Evolutionary conservation across 2,329 filamentous ascomycete genomes (phyloP).

Genomic region (Plenodomus biglobosus): DNA sequence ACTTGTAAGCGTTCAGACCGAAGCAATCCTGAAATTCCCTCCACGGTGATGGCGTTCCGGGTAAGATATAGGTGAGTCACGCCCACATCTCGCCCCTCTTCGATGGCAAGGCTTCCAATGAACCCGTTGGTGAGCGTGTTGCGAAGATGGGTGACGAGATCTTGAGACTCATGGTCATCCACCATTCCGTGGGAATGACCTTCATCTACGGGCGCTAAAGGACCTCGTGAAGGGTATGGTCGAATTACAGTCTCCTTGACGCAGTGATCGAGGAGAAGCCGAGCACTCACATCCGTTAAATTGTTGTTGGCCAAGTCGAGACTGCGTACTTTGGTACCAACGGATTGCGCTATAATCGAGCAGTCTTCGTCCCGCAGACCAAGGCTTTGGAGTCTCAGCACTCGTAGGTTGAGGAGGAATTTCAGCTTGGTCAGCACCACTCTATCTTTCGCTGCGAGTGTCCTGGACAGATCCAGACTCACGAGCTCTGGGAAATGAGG

Average conservation of each 20-base stretch:
- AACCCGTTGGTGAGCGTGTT: conserved; percentile 44
- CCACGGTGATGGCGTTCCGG: conserved; percentile 57
- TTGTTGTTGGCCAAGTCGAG: conserved; percentile 60
- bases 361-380: conserved; percentile 57
- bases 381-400: conserved; percentile 59
- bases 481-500: conserved; percentile 56
- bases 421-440: conserved; percentile 53
- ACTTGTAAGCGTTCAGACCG: conserved; percentile 56
- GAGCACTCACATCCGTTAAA: conserved; percentile 58
- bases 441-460: conserved; percentile 52
- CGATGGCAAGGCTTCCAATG: conserved; percentile 57
- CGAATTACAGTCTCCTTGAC: conserved; percentile 40
- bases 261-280: conserved; percentile 55
- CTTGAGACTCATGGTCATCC: conserved; percentile 42
- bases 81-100: conserved; percentile 57
- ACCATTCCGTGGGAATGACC: conserved; percentile 41
- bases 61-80: conserved; percentile 63
- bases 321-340: conserved; percentile 56
- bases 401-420: conserved; percentile 54
- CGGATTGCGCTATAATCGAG: conserved; percentile 54
- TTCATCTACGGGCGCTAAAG: conserved; percentile 25
- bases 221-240: conserved; percentile 12
- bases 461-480: conserved; percentile 62
- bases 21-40: conserved; percentile 57
- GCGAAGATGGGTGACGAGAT: conserved; percentile 57